Base-by-base conservation (phyloP, 2,329 filamentous ascomycete species). In the Beauveria sp. region DNA sequence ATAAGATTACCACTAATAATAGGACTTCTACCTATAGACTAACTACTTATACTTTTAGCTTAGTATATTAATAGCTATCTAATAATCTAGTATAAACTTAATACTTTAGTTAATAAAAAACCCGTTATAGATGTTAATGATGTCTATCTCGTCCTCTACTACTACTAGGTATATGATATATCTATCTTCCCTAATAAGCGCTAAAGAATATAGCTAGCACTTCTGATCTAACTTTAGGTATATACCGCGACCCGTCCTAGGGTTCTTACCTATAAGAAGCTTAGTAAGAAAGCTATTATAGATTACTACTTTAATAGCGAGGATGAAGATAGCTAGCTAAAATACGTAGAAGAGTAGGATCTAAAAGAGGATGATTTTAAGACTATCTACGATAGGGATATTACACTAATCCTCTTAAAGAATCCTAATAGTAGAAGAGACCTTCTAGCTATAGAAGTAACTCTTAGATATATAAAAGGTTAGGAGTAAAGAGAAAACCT, bases 331-430 rank as follows among this genome's bases (percentile, higher is more conserved):
- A 20, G 52, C 24, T 8, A 43, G 20, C n/a, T 12, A 12, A 38
- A 60, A 12, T n/a, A 42, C 14, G 14, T 28, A 40, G 40, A 53
- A 26, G 16, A 42, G 9, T 53, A 4, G 49, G 31, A 60, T 12
- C 58, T 31, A 18, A 60, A 52, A 20, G 48, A 53, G 49, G 48
- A 46, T 38, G 34, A 60, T 26, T 60, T 60, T 38, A 60, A 60
- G 22, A 60, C 48, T 5, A 60, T 60, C 10, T 38, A 6, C 14
- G 53, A 60, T 20, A 28, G 12, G 4, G 58, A 60, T 22, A 14
- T 60, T 1, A 53, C 26, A 24, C 28, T 60, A 24, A 10, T 53
- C 5, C 46, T 60, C 10, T 18, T 60, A 20, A 60, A 60, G 43
- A 53, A n/a, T 26, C n/a, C 34, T 42, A 34, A 60, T 8, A 48